These are phyloP conservation scores for Lentinula detonsa DNA, from an alignment of 768 basidiomycete genomes.

Conservation along the genomic window DNA sequence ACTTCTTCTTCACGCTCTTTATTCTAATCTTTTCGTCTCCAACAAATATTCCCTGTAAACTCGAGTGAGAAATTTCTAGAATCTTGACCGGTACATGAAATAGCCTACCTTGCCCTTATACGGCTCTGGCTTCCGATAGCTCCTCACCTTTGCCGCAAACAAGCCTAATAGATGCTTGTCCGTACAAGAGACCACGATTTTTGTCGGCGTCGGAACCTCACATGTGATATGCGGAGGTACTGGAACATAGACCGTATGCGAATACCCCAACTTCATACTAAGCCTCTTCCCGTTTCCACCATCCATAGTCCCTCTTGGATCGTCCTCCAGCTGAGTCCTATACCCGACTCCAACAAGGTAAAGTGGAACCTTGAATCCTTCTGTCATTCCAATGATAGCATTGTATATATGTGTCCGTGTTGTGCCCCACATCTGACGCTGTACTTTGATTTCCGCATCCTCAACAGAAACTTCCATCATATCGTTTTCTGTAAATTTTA, in stretches of 20 bases:
- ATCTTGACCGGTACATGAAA: background rate
- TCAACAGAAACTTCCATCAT: slow-evolving; percentile 49
- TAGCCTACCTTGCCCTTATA: slow-evolving; percentile 92
- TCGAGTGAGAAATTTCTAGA: slow-evolving; percentile 1
- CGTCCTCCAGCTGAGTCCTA: slow-evolving; percentile 79
- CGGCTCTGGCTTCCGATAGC: slow-evolving; percentile 86
- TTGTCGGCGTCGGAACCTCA: slow-evolving; percentile 76
- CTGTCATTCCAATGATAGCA: slow-evolving; percentile 84
- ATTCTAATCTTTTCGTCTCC: slow-evolving; percentile 90
- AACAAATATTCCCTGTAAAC: slow-evolving; percentile 79
- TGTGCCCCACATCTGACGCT: slow-evolving; percentile 93
- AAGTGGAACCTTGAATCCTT: slow-evolving; percentile 78
- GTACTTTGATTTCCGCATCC: slow-evolving; percentile 62
- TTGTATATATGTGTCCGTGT: slow-evolving; percentile 87
- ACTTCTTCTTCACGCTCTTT: slow-evolving; percentile 91
- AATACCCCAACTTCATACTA: slow-evolving; percentile 90
- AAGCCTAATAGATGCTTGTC: slow-evolving; percentile 86
- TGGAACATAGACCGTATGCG: slow-evolving; percentile 79
- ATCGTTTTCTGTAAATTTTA: slow-evolving; percentile 32
- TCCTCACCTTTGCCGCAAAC: slow-evolving; percentile 82
- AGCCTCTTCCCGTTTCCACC: slow-evolving; percentile 63
- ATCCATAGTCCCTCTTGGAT: slow-evolving; percentile 54
- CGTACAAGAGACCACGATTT: slow-evolving; percentile 75
- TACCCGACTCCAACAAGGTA: slow-evolving; percentile 95
- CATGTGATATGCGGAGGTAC: slow-evolving; percentile 79